phyloP scores from a whole-genome alignment of 805 yeast genomes.

The Kregervanrija pseudodelftensis region DNA sequence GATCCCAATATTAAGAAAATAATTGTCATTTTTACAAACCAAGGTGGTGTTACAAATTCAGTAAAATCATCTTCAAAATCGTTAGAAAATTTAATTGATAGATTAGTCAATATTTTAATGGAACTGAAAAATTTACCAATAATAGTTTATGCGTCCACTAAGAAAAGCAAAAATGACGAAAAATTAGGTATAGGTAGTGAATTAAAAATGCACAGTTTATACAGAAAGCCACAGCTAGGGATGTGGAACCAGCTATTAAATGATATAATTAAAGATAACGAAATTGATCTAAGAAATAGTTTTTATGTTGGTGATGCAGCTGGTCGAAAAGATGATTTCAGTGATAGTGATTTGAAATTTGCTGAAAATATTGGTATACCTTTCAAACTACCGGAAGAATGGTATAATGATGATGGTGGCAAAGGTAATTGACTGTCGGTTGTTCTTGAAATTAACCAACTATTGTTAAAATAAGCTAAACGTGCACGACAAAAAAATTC shows the following conservation, averaged over 20 bases:
- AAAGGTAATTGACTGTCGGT: too few relatives aligned
- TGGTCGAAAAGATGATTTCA: conserved; percentile 70
- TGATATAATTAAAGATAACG: conserved; percentile 29
- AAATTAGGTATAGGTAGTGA: conserved; percentile 11
- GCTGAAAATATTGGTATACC: conserved; percentile 49
- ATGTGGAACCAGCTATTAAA: conserved; percentile 57
- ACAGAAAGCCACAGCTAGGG: conserved; percentile 73
- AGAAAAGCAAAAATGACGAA: conserved; percentile 32
- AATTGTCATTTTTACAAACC: conserved; percentile 78
- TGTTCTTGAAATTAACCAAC: too few relatives aligned
- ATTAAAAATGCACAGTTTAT: conserved; percentile 24
- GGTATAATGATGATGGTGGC: too few relatives aligned
- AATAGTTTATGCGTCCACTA: conserved; percentile 61
- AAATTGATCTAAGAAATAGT: conserved; percentile 37
- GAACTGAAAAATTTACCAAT: conserved; percentile 19
- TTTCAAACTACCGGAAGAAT: conserved; percentile 64
- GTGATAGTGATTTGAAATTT: conserved; percentile 70
- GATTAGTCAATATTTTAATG: conserved; percentile 32
- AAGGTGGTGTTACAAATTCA: conserved; percentile 55
- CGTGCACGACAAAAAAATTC: too few relatives aligned
- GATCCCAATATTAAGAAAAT: conserved; percentile 13
- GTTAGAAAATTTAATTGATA: conserved; percentile 31
- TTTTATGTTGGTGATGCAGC: conserved; percentile 96
- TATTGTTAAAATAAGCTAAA: too few relatives aligned
- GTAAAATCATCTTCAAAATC: conserved; percentile 27